Conservation (phyloP, 176 grass and related monocot species). For the Rhipidocladum racemiflorum region DNA sequence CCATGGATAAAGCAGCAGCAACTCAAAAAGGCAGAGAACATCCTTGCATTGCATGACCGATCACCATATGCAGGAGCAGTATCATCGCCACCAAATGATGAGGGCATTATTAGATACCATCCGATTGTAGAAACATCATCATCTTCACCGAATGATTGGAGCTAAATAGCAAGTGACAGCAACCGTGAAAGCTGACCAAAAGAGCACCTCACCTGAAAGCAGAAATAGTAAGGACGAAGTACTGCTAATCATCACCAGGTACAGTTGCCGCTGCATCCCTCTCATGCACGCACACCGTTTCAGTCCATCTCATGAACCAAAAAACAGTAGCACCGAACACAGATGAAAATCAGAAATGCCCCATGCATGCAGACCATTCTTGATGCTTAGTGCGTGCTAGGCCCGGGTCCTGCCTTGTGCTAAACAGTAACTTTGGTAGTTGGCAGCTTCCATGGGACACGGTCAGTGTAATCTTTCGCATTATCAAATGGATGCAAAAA, state of each 20-base stretch:
- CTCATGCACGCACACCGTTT: neutral
- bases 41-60: neutral
- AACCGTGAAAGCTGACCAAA: neutral
- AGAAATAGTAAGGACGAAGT: neutral
- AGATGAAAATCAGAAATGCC: neutral
- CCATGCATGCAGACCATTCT: neutral
- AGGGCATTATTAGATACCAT: constrained; percentile 24
- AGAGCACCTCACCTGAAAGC: neutral
- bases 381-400: neutral
- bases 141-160: constrained; percentile 17
- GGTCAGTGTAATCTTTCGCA: neutral
- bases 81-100: constrained; percentile 2
- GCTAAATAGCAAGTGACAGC: constrained; percentile 1
- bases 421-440: neutral
- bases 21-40: neutral
- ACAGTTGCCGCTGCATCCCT: neutral
- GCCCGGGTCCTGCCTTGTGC: neutral
- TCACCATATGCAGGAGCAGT: neutral
- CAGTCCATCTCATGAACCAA: neutral
- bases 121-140: neutral
- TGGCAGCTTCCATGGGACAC: neutral
- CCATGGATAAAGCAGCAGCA: neutral
- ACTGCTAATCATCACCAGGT: neutral
- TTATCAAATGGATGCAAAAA: neutral
- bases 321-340: neutral